These are phyloP conservation scores for Saccharomycopsis synnaedendra DNA, from an alignment of 805 yeast genomes.

Conservation along the genomic window DNA sequence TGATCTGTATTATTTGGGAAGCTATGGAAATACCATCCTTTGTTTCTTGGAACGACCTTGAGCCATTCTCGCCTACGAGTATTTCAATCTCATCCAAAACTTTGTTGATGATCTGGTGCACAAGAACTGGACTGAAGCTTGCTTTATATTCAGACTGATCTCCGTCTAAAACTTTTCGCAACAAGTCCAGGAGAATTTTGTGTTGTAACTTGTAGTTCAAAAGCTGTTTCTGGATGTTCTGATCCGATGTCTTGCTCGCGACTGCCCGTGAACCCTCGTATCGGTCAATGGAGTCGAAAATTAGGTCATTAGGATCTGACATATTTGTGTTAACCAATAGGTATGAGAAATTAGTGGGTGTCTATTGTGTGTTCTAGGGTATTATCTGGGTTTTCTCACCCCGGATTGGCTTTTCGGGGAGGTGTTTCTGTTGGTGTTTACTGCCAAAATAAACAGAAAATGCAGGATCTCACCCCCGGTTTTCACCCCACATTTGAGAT, in stretches of 20 bases:
- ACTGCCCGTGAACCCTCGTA: not conserved
- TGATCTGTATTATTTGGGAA: not conserved
- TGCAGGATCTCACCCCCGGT: too few relatives aligned
- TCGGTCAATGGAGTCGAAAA: conserved; percentile 7
- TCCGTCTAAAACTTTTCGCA: conserved; percentile 8
- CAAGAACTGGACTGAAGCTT: not conserved
- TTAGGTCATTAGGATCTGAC: conserved; percentile 2
- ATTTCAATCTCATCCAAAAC: not conserved
- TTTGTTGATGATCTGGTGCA: conserved; percentile 3
- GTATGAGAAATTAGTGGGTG: too few relatives aligned
- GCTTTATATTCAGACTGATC: not conserved
- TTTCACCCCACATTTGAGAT: too few relatives aligned
- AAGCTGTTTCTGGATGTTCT: conserved; percentile 8
- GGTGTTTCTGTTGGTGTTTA: too few relatives aligned
- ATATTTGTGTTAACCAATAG: not conserved
- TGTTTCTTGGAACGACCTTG: not conserved
- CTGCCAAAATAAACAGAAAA: too few relatives aligned
- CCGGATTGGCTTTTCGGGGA: too few relatives aligned
- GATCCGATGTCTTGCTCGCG: not conserved
- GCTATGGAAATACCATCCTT: not conserved
- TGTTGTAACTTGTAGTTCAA: conserved; percentile 11
- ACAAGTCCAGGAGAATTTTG: conserved; percentile 5
- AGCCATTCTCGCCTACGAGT: not conserved
- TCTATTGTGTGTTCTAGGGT: too few relatives aligned
- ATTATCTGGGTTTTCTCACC: too few relatives aligned